Base-by-base conservation (phyloP, 1,139 yeast species). In the Candida dubliniensis region DNA sequence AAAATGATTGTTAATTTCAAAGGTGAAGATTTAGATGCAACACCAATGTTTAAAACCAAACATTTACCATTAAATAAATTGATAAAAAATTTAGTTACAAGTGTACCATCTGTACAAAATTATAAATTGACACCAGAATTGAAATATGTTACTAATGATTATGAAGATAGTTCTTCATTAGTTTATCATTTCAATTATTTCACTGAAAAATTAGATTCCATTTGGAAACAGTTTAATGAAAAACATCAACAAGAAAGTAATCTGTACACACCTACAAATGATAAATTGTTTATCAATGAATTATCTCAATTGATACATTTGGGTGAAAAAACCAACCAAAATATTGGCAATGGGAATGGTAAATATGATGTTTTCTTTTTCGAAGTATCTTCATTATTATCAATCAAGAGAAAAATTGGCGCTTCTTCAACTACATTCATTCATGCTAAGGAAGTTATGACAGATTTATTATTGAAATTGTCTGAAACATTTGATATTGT, bases 211-310 rank as follows among this genome's bases (percentile, higher is more conserved):
- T 51, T 72, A 50, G 59, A 61, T 31, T 51, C 54, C 8, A 60
- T 71, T 38, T 76, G 81, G 81, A 51, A 53, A 10, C 47, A 52
- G 10, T 60, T 70, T 47, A 64, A 63, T 14, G 31, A 32, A 39
- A 29, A 34, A 4, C 32, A 34, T 13, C 24, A 44, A 34, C 52
- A 51, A 40, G 40, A 42, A 11, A 43, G 47, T 15, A 33, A 54
- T 10, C 30, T 44, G 30, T 50, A 66, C 41, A 56, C 57, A 36
- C 53, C 66, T 38, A 66, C 76, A 42, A 72, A 66, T 52, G 81
- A 77, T 53, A 66, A 69, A 49, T 52, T 63, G 25, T 78, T 72
- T 57, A 73, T 76, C 47, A 68, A 66, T 41, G 82, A 78, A 55
- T 57, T 78, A 47, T 61, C 75, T 34, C 79, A 76, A 57, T 64